Percentiles rank a stretch among this genome's conserved stretches.
phyloP scores from a whole-genome alignment of 1,284 basidiomycete genomes.

The Melampsora abietis-canadensis region DNA sequence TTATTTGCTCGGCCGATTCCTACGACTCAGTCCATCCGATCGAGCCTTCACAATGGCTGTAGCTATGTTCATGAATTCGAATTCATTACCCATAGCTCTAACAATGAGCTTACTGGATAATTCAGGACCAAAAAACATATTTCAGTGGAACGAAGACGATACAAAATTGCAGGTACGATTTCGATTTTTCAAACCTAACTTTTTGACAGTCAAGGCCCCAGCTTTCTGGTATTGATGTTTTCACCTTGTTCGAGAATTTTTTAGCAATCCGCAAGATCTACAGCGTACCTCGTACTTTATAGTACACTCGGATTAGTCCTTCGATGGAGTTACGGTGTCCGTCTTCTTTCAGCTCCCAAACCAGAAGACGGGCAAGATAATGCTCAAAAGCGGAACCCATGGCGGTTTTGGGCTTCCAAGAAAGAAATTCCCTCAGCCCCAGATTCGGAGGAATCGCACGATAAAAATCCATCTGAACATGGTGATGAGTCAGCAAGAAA shows the following conservation, averaged over 20 bases:
- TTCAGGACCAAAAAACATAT: slow-evolving; percentile 46
- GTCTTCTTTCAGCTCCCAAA: slow-evolving; percentile 53
- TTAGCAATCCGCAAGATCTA: slow-evolving; percentile 45
- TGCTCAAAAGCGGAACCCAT: too few species aligned
- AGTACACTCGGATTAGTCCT: slow-evolving; percentile 56
- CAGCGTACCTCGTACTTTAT: slow-evolving; percentile 55
- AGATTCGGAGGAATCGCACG: background rate
- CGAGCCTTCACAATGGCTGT: slow-evolving; percentile 55
- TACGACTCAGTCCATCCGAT: slow-evolving; percentile 52
- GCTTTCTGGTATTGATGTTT: too few species aligned
- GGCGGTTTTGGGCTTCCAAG: too few species aligned
- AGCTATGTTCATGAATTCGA: slow-evolving; percentile 45
- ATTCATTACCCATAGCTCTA: slow-evolving; percentile 56
- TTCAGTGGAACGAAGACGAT: slow-evolving; percentile 50
- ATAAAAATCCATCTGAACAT: background rate
- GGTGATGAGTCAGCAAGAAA: background rate
- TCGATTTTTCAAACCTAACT: too few species aligned
- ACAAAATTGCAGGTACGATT: slow-evolving; percentile 45
- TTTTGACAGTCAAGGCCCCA: too few species aligned
- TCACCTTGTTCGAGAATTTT: background rate
- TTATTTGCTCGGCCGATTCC: slow-evolving; percentile 49
- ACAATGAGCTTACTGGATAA: slow-evolving; percentile 56
- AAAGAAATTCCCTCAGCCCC: background rate
- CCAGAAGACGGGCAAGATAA: background rate
- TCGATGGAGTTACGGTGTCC: slow-evolving; percentile 55